These are phyloP conservation scores for Aspergillus carlsbadensis DNA, from an alignment of 495 filamentous ascomycete genomes.

Conservation along the genomic window DNA sequence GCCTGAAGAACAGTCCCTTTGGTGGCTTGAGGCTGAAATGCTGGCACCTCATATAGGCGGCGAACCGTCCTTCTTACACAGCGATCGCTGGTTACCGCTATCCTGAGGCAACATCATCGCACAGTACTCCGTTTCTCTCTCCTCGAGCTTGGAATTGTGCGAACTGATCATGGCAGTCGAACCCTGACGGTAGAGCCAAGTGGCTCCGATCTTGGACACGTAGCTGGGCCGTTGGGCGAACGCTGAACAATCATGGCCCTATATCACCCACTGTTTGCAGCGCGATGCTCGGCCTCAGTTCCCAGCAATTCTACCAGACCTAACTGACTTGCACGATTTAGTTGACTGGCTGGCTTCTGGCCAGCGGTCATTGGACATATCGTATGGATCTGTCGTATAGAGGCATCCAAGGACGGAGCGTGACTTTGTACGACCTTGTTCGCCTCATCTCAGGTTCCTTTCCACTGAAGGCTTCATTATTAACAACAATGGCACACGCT, in stretches of 20 bases:
- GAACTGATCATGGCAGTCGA: too few species aligned
- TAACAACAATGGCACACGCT: not conserved
- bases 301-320: not conserved
- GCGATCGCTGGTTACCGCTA: not conserved
- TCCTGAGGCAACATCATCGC: not conserved
- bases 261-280: not conserved
- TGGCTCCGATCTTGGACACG: not conserved
- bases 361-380: constrained; percentile 10
- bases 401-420: not conserved
- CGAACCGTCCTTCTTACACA: not conserved
- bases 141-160: too few species aligned
- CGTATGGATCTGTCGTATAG: constrained; percentile 22
- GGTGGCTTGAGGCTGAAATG: not conserved
- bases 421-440: not conserved
- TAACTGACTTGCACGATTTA: not conserved
- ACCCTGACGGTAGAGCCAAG: not conserved
- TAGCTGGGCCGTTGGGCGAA: not conserved
- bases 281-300: not conserved
- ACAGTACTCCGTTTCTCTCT: not conserved
- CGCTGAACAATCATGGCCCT: not conserved
- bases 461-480: not conserved
- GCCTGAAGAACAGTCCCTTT: not conserved
- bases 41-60: not conserved
- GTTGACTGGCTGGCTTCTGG: not conserved
- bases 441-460: not conserved